These are phyloP conservation scores for Ascochyta fabae DNA, from an alignment of 2,329 filamentous ascomycete genomes.

Conservation along the genomic window DNA sequence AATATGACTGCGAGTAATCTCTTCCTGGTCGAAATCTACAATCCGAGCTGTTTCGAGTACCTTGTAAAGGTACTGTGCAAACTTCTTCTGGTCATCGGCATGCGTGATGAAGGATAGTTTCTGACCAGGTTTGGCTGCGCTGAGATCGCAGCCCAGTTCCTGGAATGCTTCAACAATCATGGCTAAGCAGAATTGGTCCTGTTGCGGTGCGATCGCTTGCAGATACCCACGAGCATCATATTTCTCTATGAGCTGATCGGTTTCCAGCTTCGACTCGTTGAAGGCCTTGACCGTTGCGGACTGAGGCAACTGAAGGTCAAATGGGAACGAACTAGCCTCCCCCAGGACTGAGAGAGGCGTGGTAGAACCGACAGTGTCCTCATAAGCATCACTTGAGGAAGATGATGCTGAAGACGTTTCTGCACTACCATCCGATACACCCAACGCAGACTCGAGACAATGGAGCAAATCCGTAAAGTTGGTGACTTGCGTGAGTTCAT, in stretches of 20 bases:
- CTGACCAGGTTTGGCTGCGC: constrained; percentile 3
- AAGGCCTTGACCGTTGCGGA: background rate
- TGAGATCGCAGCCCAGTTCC: constrained; percentile 24
- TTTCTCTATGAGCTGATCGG: constrained; percentile 8
- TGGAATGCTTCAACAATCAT: constrained; percentile 39
- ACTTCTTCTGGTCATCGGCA: constrained; percentile 13
- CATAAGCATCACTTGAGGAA: background rate
- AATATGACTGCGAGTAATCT: constrained; percentile 5
- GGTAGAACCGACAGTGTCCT: background rate
- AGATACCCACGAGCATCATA: constrained; percentile 6
- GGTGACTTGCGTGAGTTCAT: constrained; percentile 10
- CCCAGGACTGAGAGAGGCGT: background rate
- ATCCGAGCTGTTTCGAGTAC: constrained; percentile 23
- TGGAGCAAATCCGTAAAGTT: constrained; percentile 7
- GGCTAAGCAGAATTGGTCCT: constrained; percentile 29
- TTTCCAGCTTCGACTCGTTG: background rate
- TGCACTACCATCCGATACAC: background rate
- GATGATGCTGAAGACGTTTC: background rate
- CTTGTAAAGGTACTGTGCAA: constrained; percentile 23
- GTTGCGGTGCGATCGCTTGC: constrained; percentile 22
- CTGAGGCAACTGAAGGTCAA: background rate
- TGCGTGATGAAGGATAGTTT: constrained; percentile 13
- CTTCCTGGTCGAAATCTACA: background rate
- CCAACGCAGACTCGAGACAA: constrained; percentile 6
- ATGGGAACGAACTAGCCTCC: background rate